A percentile compares a stretch with the other conserved stretches of the same genome.
phyloP scores from a whole-genome alignment of 2,329 filamentous ascomycete species.

The Penicillium polonicum region DNA sequence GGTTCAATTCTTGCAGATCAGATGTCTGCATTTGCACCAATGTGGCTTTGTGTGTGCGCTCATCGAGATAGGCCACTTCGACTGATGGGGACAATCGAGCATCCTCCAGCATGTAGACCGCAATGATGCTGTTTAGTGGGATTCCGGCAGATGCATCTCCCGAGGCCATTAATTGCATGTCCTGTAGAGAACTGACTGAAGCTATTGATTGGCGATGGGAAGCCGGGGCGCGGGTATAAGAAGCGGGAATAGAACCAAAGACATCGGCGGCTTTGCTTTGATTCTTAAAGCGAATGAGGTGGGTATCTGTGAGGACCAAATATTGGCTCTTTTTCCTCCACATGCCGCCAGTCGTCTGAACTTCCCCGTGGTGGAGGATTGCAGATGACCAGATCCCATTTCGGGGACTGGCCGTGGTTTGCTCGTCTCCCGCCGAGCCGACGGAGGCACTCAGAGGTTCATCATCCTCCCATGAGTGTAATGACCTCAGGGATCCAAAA shows the following conservation, averaged over 20 bases:
- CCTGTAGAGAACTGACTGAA: conserved; percentile 61
- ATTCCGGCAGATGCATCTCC: conserved; percentile 56
- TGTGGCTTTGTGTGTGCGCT: conserved; percentile 59
- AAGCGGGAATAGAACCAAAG: conserved; percentile 54
- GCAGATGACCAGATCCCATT: conserved; percentile 42
- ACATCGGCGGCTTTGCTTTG: conserved; percentile 64
- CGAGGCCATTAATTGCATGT: conserved; percentile 58
- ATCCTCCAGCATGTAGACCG: conserved; percentile 66
- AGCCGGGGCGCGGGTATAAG: conserved; percentile 43
- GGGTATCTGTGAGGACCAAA: conserved; percentile 67
- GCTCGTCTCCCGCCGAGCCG: conserved; percentile 50
- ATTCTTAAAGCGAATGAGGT: conserved; percentile 67
- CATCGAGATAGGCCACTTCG: conserved; percentile 67
- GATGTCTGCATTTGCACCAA: conserved; percentile 64
- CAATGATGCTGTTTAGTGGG: conserved; percentile 64
- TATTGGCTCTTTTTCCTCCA: conserved; percentile 73
- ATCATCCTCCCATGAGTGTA: conserved; percentile 54
- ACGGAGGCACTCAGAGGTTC: conserved; percentile 54
- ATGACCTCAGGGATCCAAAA: conserved; percentile 58
- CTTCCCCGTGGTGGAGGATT: conserved; percentile 66
- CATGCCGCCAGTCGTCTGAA: conserved; percentile 67
- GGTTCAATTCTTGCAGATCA: conserved; percentile 63
- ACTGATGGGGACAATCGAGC: conserved; percentile 65
- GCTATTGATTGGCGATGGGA: conserved; percentile 57
- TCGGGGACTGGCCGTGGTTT: conserved; percentile 38